Percentiles rank a stretch among this genome's conserved stretches.
These are phyloP conservation scores for Phaseolus lunatus DNA, from an alignment of 306 rosid species.

Conservation along the genomic window DNA sequence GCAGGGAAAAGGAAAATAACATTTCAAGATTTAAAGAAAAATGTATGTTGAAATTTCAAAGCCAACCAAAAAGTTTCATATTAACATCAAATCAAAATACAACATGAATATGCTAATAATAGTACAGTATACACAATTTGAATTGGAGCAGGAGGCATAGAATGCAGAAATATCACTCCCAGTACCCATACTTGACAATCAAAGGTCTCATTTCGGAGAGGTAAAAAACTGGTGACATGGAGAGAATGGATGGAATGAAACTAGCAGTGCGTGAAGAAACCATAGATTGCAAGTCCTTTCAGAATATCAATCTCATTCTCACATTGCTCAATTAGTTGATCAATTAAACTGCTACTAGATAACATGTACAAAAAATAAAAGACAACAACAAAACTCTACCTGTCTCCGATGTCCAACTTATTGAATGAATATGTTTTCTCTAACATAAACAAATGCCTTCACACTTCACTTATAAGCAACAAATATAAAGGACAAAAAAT, in stretches of 20 bases:
- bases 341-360: constrained; percentile 21
- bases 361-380: background rate
- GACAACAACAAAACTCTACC: background rate
- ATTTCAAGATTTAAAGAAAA: background rate
- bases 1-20: constrained; percentile 14
- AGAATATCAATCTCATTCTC: background rate
- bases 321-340: background rate
- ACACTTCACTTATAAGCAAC: background rate
- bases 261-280: background rate
- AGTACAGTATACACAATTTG: background rate
- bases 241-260: background rate
- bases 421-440: background rate
- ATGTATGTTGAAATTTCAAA: background rate
- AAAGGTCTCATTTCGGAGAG: background rate
- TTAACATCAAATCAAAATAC: background rate
- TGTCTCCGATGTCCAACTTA: background rate
- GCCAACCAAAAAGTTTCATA: background rate
- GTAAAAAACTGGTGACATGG: background rate
- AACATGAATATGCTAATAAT: constrained; percentile 11
- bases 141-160: background rate
- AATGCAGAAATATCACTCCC: background rate
- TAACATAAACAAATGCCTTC: constrained; percentile 2
- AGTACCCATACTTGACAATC: background rate
- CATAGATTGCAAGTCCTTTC: background rate
- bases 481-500: constrained; percentile 14